Base-by-base conservation (phyloP, 1,284 basidiomycete genomes). In the Irpex lacteus region DNA sequence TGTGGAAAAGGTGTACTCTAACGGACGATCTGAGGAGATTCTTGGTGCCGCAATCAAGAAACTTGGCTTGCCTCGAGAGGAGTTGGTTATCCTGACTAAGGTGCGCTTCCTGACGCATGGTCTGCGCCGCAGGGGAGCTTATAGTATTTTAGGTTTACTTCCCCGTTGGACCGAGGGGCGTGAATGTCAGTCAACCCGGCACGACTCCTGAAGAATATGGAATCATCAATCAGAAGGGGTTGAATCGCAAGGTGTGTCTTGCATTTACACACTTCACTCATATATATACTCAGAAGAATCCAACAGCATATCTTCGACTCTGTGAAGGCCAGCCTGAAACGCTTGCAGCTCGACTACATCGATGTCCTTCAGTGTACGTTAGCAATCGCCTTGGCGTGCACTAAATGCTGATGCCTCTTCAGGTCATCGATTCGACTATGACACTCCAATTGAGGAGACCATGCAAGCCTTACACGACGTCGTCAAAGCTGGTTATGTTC, bases 11-110 rank as follows among this genome's bases (percentile, higher is more conserved):
- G 62, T 66, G 0, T 72, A 73, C 70, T 76, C 79, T 44, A 78
- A 81, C 59, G 85, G 85, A 21, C 72, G 79, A 49, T 82, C 80
- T 15, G 85, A 89, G 72, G 70, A 80, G 21, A 80, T 86, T 65
- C 79, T 88, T 53, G 86, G 87, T 13, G 83, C 85, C 63, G 86
- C 85, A 2, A 81, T 89, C 70, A 84, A 83, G 68, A 70, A 83
- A 67, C 78, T 81, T 66, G 74, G 82, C 34, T 77, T 88, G 26
- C 84, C 84, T 3, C 79, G 87, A 19, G 82, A 84, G 21, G 81
- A 84, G 68, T 76, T 86, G 19, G 84, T 88, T 18, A 77, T 87
- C 60, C 74, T 87, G 74, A 86, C 85, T 49, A 87, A 87, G 77
- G 79, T 15, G 8, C 54, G 52, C 26, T 26, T 26, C 26, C 26